Evolutionary conservation across 1,284 basidiomycete species (phyloP).

Genomic region (Uromyces viciae-fabae): DNA sequence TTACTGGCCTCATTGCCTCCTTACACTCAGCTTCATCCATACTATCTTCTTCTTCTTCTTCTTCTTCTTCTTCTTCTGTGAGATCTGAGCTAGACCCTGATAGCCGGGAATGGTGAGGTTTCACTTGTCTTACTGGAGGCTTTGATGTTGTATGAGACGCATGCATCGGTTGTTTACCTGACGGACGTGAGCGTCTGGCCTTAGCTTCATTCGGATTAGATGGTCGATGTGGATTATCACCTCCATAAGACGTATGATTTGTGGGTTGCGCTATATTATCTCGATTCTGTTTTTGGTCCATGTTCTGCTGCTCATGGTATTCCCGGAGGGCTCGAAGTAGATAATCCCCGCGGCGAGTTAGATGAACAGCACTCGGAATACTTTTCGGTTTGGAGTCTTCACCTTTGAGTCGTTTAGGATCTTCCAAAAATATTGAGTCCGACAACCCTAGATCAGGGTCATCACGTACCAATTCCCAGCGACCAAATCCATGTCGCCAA

Average conservation of each 20-base stretch:
- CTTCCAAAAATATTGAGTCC: conserved; percentile 96
- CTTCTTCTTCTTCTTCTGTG: conserved; percentile 54
- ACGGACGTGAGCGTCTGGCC: conserved; percentile 41
- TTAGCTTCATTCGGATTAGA: conserved; percentile 35
- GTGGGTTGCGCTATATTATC: conserved; percentile 11
- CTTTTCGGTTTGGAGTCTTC: conserved; percentile 65
- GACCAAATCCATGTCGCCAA: conserved; percentile 88
- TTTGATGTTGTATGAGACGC: conserved; percentile 62
- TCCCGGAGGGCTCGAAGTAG: conserved; percentile 82
- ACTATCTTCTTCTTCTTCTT: conserved; percentile 48
- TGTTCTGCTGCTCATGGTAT: conserved; percentile 71
- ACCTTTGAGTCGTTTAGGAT: conserved; percentile 69
- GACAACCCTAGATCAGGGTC: conserved; percentile 77
- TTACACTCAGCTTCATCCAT: conserved; percentile 96
- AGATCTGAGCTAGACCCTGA: conserved; percentile 50
- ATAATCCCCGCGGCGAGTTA: conserved; percentile 94
- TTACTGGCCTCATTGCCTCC: conserved; percentile 91
- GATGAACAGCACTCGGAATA: conserved; percentile 92
- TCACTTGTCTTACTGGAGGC: neutral
- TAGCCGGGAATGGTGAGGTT: conserved; percentile 64
- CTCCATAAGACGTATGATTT: conserved; percentile 35
- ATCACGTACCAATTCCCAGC: conserved; percentile 92
- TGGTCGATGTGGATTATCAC: conserved; percentile 32
- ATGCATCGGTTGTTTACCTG: neutral
- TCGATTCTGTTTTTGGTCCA: conserved; percentile 24